Base-by-base conservation (phyloP, 305 asterid genomes). In the Solanum aculeatissimum region DNA sequence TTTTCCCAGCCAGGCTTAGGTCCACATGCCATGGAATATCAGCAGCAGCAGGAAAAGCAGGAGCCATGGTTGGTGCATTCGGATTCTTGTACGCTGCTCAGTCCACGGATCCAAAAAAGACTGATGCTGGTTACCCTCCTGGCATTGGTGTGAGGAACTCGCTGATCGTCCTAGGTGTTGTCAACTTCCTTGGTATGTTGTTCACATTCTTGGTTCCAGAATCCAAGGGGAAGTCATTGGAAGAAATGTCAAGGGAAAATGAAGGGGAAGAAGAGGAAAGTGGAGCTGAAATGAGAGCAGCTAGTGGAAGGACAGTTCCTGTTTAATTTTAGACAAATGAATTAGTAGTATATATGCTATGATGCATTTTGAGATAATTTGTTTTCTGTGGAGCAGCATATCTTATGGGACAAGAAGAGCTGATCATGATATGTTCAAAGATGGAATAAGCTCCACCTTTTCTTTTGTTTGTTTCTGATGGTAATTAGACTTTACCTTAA, bases 1-100 rank as follows among this genome's bases (percentile, higher is more conserved):
- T 91, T 18, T 93, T 92, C 88, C 96, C 96, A 1, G 94, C 97
- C 0, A 80, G 96, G 82, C 69, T 93, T 19, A 84, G 97, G 85
- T 93, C 96, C 0, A 93, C 96, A 0, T 93, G 95, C 86, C 97
- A 91, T 4, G 96, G 97, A 8, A 93, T 92, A 83, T 93, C 94
- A 0, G 94, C 95, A 0, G 94, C 94, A 0, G 89, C 94, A 0
- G 94, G 97, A 0, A 92, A 90, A 43, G 93, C 94, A 0, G 95
- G 95, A 8, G 97, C 97, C 9, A 93, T 93, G 2, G 84, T 93
- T 0, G 97, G 97, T 29, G 94, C 95, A 0, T 93, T 86, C 18
- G 95, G 95, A 10, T 93, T 93, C 43, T 72, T 93, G 0, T 93
- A 93, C 23, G 92, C 93, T 0, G 88, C 95, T 1, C 93, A 91